These are phyloP conservation scores for Talaromyces piceae DNA, from an alignment of 2,329 filamentous ascomycete species.

Conservation along the genomic window DNA sequence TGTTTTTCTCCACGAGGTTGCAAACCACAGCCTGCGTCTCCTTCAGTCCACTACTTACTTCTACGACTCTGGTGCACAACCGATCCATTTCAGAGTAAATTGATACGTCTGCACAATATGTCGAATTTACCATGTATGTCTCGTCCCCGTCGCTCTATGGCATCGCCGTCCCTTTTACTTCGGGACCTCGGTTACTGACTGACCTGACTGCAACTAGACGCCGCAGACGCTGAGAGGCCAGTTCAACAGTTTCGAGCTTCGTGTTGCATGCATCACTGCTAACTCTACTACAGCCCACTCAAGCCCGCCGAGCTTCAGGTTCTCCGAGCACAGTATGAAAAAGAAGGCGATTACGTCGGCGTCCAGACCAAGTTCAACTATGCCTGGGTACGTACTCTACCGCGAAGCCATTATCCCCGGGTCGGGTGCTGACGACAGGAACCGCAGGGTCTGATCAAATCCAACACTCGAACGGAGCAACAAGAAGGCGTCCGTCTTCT, in stretches of 20 bases:
- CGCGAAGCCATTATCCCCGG: not conserved
- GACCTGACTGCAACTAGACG: constrained; percentile 55
- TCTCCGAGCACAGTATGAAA: constrained; percentile 88
- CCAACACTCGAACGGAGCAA: constrained; percentile 72
- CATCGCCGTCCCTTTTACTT: not conserved
- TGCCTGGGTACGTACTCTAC: constrained; percentile 72
- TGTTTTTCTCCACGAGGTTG: not conserved
- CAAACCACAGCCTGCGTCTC: too few species aligned
- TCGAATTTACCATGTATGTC: constrained; percentile 46
- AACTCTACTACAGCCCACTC: constrained; percentile 57
- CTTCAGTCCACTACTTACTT: not conserved
- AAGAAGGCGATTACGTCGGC: constrained; percentile 93
- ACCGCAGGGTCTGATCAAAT: constrained; percentile 84
- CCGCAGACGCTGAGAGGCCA: constrained; percentile 92
- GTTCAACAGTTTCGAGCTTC: constrained; percentile 17
- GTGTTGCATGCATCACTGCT: constrained; percentile 2
- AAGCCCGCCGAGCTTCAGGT: constrained; percentile 90
- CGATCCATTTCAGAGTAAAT: not conserved
- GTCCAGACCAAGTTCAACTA: constrained; percentile 99
- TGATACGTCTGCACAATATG: constrained; percentile 28
- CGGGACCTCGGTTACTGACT: not conserved
- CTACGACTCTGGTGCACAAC: not conserved
- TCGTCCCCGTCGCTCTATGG: not conserved
- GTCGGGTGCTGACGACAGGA: constrained; percentile 6
- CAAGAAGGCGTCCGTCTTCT: constrained; percentile 90